Conservation (phyloP, 2,329 filamentous ascomycete genomes). For the Diaporthe longicolla region DNA sequence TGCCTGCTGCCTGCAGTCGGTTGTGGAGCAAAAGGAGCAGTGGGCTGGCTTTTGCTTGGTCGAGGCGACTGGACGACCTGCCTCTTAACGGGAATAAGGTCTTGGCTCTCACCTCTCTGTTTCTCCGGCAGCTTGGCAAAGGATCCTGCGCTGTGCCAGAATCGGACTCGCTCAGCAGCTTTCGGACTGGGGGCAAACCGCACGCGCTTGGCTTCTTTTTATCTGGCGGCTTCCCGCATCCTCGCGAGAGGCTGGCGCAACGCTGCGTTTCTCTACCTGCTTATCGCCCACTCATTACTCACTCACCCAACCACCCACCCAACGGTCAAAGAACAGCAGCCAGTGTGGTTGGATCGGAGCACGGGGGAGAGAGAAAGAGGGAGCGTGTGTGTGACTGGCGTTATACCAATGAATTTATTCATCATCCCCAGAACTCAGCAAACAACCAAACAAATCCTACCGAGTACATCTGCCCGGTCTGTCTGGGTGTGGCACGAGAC, state of each 20-base stretch:
- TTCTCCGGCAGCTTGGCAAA: constrained; percentile 28
- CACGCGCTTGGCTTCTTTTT: constrained; percentile 28
- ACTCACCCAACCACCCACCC: neutral
- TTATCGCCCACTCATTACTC: neutral
- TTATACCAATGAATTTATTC: no score
- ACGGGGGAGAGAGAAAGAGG: neutral
- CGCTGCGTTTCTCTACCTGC: neutral
- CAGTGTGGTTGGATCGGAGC: neutral
- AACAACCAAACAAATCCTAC: neutral
- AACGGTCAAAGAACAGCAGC: neutral
- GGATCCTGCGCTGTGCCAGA: constrained; percentile 28
- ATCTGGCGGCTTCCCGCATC: constrained; percentile 13
- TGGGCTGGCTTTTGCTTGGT: constrained; percentile 28
- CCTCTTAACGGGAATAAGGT: constrained; percentile 25
- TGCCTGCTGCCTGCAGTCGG: constrained; percentile 15
- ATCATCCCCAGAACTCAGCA: neutral
- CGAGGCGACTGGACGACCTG: neutral
- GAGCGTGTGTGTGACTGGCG: no score
- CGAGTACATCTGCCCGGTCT: neutral
- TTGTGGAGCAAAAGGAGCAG: neutral
- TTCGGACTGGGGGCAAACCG: constrained; percentile 19
- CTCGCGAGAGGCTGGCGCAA: neutral
- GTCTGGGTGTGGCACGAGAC: neutral
- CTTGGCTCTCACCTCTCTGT: constrained; percentile 25
- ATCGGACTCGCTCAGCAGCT: constrained; percentile 17